Evolutionary conservation across 176 grass and related monocot genomes (phyloP), one percentile per base, ranked within the genome.

Genomic region (Phragmites australis): DNA sequence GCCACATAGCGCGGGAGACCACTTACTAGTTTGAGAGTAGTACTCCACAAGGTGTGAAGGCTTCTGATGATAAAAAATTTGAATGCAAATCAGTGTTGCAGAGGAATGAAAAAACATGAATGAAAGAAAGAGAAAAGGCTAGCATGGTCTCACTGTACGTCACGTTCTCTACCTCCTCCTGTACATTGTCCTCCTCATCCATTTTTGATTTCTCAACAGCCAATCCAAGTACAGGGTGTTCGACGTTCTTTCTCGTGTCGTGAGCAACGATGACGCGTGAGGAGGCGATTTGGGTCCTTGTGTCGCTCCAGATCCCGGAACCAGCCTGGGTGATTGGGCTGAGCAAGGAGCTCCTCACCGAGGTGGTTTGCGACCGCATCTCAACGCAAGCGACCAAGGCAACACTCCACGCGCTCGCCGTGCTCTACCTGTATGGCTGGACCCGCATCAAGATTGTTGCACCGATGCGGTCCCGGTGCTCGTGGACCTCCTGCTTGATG

Each of bases 401-500:
- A 19, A 80, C 86, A 10, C 83, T 99, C 43, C 87, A 92, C 9
- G 86, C 78, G 13, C 82, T 99, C 31, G 73, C 63, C 1, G 84
- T 51, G 17, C 57, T 93, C 21, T 86, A 86, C 31, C 88, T 86
- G 0, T 88, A 81, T 53, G 92, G 96, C 11, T 39, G 86, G 54
- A 94, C 90, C 58, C 81, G 92, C 31, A 77, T 84, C 43, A 99
- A 88, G 90, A 89, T 91, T 27, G 96, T 84, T 25, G 52, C 59
- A 86, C 88, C 0, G 90, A 86, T 13, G 86, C 92, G 17, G 79
- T 99, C 67, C 71, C 66, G 25, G 86, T 77, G 6, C 22, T 93
- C 13, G 78, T 93, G 54, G 92, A 99, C 69, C 75, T 99, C 21
- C 81, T 99, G 17, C 91, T 95, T 1, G 88, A 93, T 47, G 81